phyloP scores from a whole-genome alignment of 75 land plant genomes.

The Chamaecyparis obtusa region DNA sequence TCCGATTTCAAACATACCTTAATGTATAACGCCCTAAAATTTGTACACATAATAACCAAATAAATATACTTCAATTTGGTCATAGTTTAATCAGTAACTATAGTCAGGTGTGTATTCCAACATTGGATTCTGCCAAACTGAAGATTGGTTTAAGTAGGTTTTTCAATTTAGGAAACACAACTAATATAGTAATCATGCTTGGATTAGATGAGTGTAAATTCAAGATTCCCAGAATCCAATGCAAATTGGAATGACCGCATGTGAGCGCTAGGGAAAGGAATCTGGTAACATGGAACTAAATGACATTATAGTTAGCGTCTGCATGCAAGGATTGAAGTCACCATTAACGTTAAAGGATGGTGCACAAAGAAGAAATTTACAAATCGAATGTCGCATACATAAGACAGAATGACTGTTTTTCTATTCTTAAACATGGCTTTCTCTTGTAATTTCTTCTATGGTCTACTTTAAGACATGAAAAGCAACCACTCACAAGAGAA shows the following conservation, averaged over 20 bases:
- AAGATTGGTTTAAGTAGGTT: not conserved
- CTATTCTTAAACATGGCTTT: not conserved
- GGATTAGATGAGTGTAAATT: not conserved
- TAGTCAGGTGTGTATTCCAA: not conserved
- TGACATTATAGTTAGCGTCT: not conserved
- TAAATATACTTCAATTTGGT: no score
- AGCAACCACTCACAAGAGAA: not conserved
- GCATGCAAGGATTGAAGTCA: not conserved
- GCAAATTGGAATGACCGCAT: not conserved
- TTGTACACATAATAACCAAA: no score
- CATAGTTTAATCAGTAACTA: not conserved
- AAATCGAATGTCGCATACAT: not conserved
- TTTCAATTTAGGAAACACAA: not conserved
- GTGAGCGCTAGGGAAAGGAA: not conserved
- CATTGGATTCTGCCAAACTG: not conserved
- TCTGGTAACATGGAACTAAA: not conserved
- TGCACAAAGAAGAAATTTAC: not conserved
- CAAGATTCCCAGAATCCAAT: not conserved
- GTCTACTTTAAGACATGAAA: not conserved
- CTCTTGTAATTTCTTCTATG: not conserved
- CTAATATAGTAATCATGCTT: no score
- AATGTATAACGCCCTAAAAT: no score
- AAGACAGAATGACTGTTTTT: not conserved
- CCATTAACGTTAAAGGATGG: not conserved
- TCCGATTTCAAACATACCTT: not conserved